Evolutionary conservation across 2,329 filamentous ascomycete genomes (phyloP), one percentile per base, ranked within the genome.

Genomic region (Sporothrix brunneoviolacea): DNA sequence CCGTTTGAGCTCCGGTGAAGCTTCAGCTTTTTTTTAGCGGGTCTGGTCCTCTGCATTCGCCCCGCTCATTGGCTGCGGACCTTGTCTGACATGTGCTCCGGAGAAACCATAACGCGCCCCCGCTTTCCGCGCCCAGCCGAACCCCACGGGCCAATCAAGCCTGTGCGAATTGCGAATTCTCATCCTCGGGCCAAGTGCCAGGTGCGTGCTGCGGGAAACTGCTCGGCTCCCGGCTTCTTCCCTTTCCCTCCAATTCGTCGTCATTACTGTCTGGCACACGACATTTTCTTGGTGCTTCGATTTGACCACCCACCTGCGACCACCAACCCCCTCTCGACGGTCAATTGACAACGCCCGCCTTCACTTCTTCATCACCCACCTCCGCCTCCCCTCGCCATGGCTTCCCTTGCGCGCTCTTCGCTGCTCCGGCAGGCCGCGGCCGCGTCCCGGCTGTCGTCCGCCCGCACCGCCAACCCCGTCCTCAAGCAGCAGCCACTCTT

Each of bases 341-440:
- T 15, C 57, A 59, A 60, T 59, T 57, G 51, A 55, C 35, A 18
- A 19, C 35, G 10, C n/a, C 7, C 16, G 15, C 15, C 12, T n/a
- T n/a, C 33, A 15, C 33, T 36, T 16, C 15, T 36, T 16, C 6
- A 28, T 28, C 24, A 10, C 24, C 24, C 24, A 28, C 24, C 24
- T 28, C 24, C 24, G 24, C 24, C 24, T 28, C 6, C 10, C 24
- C 6, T 10, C 24, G 24, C 24, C 24, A 82, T 82, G 79, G 77
- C 77, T 58, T 81, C 78, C 51, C 67, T 79, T 61, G 66, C 73
- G 62, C 76, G 77, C 62, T 70, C 77, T 50, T 67, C 72, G 57
- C 67, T 80, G 65, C 71, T 81, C 53, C 72, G 76, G 67, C 77
- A 79, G 69, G 68, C 74, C 46, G 61, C 63, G 41, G 68, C 66